Conservation (phyloP, 805 yeast species). For the Starmerella apicola region DNA sequence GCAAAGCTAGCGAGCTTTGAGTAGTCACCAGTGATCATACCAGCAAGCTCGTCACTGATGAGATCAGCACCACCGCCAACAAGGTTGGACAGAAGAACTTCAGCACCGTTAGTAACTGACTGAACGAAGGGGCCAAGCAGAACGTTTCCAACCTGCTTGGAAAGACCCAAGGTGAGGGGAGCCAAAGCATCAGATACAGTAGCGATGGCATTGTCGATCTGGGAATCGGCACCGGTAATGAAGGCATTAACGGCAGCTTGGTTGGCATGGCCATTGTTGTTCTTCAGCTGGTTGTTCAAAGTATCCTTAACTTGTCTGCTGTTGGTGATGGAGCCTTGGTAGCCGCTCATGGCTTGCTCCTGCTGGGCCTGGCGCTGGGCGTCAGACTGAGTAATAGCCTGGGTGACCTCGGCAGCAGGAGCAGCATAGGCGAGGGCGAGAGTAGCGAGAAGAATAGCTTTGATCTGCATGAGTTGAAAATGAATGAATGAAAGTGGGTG, state of each 20-base stretch:
- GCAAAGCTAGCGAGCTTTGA: slow-evolving; percentile 17
- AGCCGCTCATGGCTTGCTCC: slow-evolving; percentile 12
- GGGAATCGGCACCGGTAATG: slow-evolving; percentile 25
- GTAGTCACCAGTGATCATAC: slow-evolving; percentile 19
- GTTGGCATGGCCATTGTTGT: slow-evolving; percentile 9
- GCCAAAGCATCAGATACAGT: slow-evolving; percentile 11
- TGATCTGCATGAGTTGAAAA: slow-evolving; percentile 13
- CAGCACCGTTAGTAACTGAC: slow-evolving; percentile 25
- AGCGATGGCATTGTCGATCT: slow-evolving; percentile 22
- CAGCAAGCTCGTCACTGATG: slow-evolving; percentile 20
- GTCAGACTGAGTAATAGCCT: slow-evolving; percentile 1
- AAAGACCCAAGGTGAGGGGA: slow-evolving; percentile 15
- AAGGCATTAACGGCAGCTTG: slow-evolving; percentile 18
- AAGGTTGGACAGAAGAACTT: slow-evolving; percentile 21
- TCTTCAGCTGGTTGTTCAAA: slow-evolving; percentile 14
- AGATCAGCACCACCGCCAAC: slow-evolving; percentile 20
- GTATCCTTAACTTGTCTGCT: slow-evolving; percentile 17
- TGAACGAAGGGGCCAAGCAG: slow-evolving; percentile 25
- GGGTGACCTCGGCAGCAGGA: slow-evolving; percentile 8
- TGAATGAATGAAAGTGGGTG: no score
- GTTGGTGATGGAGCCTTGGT: slow-evolving; percentile 16
- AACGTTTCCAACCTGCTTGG: slow-evolving; percentile 15
- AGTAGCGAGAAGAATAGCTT: slow-evolving; percentile 16
- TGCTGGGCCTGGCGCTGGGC: background rate
- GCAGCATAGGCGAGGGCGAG: slow-evolving; percentile 15